Base-by-base conservation (phyloP, 2,329 filamentous ascomycete genomes). In the Arthrinium puccinioides region DNA sequence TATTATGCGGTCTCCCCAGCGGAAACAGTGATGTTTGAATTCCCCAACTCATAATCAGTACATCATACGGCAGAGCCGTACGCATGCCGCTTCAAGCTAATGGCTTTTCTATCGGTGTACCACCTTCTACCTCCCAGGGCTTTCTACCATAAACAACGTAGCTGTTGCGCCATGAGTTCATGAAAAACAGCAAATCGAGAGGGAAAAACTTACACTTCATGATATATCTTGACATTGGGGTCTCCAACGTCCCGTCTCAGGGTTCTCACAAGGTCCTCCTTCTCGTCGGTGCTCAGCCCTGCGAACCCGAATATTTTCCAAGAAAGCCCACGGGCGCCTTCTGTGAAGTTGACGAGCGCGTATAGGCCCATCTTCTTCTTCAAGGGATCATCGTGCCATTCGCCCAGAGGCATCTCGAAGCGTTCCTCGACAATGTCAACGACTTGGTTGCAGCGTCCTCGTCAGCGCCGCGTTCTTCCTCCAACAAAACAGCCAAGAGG, bases 361-460 rank as follows among this genome's bases (percentile, higher is more conserved):
- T 37, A 41, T 20, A 21, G 19, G 6, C 39, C 39, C n/a, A 35
- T 24, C 6, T 15, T n/a, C 19, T 33, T 37, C 9, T 24, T 27
- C 14, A 13, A 4, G 11, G 21, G 29, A 19, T 37, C 27, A 18
- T 29, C 9, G 6, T 33, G 33, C 38, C 34, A 40, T 3, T 21
- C 31, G 20, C 25, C 29, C 3, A 32, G 20, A 13, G 39, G 27
- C 19, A 25, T 32, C 8, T n/a, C n/a, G 9, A 37, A 24, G 21
- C 31, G 21, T 21, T 32, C 32, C 25, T 41, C 34, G 3, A 26
- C 19, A 10, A 41, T 19, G 21, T 41, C 39, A 9, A 33, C 34
- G 21, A 41, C 29, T 41, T 4, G 9, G 13, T n/a, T n/a, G n/a
- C n/a, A n/a, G n/a, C n/a, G n/a, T n/a, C n/a, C n/a, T n/a, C 15